phyloP scores from a whole-genome alignment of 345 rosid genomes.

The Salix brachista region DNA sequence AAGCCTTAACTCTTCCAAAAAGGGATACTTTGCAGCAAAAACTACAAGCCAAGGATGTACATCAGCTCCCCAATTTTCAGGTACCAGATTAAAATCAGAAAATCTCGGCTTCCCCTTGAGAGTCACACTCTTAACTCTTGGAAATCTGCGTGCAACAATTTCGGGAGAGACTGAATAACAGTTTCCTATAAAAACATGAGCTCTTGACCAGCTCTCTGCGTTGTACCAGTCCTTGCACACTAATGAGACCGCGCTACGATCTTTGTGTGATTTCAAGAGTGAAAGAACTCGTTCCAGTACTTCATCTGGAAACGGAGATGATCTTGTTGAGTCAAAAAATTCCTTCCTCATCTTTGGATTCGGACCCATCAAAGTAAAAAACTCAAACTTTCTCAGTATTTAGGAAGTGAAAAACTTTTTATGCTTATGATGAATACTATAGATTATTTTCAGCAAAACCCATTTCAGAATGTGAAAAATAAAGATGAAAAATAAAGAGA shows the following conservation, averaged over 20 bases:
- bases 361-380: slow-evolving; percentile 14
- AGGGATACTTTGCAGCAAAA: slow-evolving; percentile 48
- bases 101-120: slow-evolving; percentile 72
- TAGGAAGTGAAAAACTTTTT: not conserved
- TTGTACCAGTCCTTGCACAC: slow-evolving; percentile 65
- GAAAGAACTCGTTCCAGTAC: slow-evolving; percentile 55
- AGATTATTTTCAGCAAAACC: not conserved
- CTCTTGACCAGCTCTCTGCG: slow-evolving; percentile 61
- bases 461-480: not conserved
- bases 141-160: slow-evolving; percentile 51
- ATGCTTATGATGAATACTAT: not conserved
- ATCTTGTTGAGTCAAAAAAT: slow-evolving; percentile 19
- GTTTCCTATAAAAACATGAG: slow-evolving; percentile 61
- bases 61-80: slow-evolving; percentile 67
- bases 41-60: slow-evolving; percentile 53
- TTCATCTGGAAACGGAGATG: slow-evolving; percentile 54
- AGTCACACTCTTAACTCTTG: slow-evolving; percentile 48
- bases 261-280: slow-evolving; percentile 39
- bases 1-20: slow-evolving; percentile 54
- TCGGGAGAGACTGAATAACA: slow-evolving; percentile 69
- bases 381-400: not conserved
- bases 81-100: slow-evolving; percentile 66
- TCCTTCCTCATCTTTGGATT: slow-evolving; percentile 31
- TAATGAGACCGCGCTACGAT: slow-evolving; percentile 58
- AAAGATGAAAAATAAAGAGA: not conserved